Conservation (phyloP, 768 basidiomycete genomes). For the Boletales sp. region DNA sequence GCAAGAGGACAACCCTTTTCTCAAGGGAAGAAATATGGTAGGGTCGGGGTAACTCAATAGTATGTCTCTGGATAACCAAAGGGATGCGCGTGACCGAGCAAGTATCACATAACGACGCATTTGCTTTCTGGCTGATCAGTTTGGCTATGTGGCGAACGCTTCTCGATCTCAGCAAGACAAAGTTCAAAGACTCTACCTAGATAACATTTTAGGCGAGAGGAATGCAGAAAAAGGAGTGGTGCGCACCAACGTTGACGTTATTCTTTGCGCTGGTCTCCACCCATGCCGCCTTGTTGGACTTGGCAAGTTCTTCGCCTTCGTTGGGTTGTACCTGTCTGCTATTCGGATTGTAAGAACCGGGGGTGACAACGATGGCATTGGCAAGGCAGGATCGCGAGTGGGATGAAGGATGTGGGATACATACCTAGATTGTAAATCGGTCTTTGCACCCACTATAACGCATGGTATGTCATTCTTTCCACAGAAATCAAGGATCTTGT, state of each 20-base stretch:
- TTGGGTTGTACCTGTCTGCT: conserved; percentile 69
- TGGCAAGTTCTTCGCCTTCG: conserved; percentile 77
- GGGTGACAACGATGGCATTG: conserved; percentile 12
- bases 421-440: conserved; percentile 75
- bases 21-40: conserved; percentile 28
- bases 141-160: conserved; percentile 53
- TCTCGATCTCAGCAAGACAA: conserved; percentile 81
- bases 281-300: conserved; percentile 69
- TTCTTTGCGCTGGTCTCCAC: conserved; percentile 88
- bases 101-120: conserved; percentile 55
- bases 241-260: conserved; percentile 85
- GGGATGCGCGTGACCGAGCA: conserved; percentile 8
- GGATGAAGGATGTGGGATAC: conserved; percentile 24
- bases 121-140: conserved; percentile 40
- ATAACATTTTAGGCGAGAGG: neutral
- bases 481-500: conserved; percentile 89
- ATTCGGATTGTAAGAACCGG: conserved; percentile 31
- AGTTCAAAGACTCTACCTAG: conserved; percentile 82
- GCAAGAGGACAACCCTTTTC: conserved; percentile 19
- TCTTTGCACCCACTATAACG: conserved; percentile 92
- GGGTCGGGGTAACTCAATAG: conserved; percentile 29
- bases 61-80: conserved; percentile 18
- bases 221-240: neutral
- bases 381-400: conserved; percentile 8
- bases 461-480: conserved; percentile 84